Conservation (phyloP, 768 basidiomycete genomes). For the Lactarius evosmus region DNA sequence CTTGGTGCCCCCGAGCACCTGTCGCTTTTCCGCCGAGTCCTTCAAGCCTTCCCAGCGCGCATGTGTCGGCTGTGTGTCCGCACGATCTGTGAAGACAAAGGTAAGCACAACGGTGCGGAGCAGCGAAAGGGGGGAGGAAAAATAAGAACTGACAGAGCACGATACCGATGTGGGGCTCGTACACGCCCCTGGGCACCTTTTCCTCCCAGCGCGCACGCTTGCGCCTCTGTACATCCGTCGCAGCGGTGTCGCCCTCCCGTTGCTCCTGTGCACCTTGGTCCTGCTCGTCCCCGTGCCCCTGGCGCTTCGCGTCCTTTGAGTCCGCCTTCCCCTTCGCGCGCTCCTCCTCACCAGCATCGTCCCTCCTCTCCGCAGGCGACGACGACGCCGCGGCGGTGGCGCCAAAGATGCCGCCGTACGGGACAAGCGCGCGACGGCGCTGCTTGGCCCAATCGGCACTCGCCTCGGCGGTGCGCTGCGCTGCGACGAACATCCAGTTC, state of each 20-base stretch:
- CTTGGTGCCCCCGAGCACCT: slow-evolving; percentile 66
- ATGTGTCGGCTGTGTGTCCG: slow-evolving; percentile 72
- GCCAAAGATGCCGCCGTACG: slow-evolving; percentile 48
- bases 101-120: neutral
- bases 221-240: slow-evolving; percentile 19
- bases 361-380: slow-evolving; percentile 28
- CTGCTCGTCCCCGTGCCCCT: neutral
- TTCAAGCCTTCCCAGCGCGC: slow-evolving; percentile 58
- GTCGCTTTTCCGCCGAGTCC: slow-evolving; percentile 42
- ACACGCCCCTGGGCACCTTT: slow-evolving; percentile 59
- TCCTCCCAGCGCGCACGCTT: slow-evolving; percentile 28
- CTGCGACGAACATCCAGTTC: slow-evolving; percentile 90
- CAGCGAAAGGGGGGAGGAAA: neutral
- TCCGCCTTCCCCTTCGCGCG: slow-evolving; percentile 29
- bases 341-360: slow-evolving; percentile 34
- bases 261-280: slow-evolving; percentile 31
- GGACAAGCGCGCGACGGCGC: slow-evolving; percentile 51
- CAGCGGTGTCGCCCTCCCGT: slow-evolving; percentile 29
- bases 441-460: slow-evolving; percentile 62
- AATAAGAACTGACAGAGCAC: slow-evolving; percentile 59
- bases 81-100: slow-evolving; percentile 54
- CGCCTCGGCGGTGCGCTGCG: slow-evolving; percentile 59
- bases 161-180: slow-evolving; percentile 77
- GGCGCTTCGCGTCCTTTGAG: slow-evolving; percentile 33
- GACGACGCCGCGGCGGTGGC: slow-evolving; percentile 20